A percentile compares a stretch with the other conserved stretches of the same genome.
Evolutionary conservation across 345 rosid species (phyloP).

Genomic region (Citrus hindsii): DNA sequence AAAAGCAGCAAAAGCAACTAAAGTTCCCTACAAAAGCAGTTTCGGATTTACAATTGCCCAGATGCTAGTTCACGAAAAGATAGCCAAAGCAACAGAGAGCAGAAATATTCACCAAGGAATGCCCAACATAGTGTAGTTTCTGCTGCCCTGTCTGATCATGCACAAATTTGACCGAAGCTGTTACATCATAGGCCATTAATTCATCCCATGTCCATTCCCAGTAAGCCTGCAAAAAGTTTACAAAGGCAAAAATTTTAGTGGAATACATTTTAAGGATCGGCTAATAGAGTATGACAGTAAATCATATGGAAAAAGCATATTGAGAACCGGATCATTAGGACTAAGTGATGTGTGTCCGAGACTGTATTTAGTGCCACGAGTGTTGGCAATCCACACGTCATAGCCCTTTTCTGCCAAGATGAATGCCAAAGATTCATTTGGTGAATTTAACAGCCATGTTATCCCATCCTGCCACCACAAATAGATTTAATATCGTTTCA

Average conservation of each 20-base stretch:
- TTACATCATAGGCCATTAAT: constrained; percentile 46
- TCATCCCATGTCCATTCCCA: constrained; percentile 75
- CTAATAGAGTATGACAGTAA: not conserved
- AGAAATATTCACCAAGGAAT: constrained; percentile 38
- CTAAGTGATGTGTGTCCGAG: constrained; percentile 28
- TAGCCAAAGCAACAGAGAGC: not conserved
- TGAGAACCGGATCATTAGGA: constrained; percentile 20
- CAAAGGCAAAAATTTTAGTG: not conserved
- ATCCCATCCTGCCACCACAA: constrained; percentile 38
- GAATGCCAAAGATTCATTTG: constrained; percentile 37
- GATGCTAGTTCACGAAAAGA: too few relatives aligned
- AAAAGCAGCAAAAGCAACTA: constrained; percentile 50
- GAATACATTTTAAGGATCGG: too few relatives aligned
- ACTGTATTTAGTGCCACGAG: constrained; percentile 51
- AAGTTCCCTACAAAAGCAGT: constrained; percentile 42
- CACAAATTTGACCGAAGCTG: constrained; percentile 41
- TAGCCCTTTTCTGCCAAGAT: constrained; percentile 45
- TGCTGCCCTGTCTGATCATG: constrained; percentile 35
- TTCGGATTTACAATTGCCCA: not conserved
- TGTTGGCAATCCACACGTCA: constrained; percentile 46
- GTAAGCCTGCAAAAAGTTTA: constrained; percentile 32
- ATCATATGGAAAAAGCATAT: not conserved
- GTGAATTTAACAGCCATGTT: constrained; percentile 40
- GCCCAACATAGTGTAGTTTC: constrained; percentile 45
- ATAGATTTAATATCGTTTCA: not conserved